Conservation (phyloP, 768 basidiomycete genomes). For the Hemileccinum rubropunctum region DNA sequence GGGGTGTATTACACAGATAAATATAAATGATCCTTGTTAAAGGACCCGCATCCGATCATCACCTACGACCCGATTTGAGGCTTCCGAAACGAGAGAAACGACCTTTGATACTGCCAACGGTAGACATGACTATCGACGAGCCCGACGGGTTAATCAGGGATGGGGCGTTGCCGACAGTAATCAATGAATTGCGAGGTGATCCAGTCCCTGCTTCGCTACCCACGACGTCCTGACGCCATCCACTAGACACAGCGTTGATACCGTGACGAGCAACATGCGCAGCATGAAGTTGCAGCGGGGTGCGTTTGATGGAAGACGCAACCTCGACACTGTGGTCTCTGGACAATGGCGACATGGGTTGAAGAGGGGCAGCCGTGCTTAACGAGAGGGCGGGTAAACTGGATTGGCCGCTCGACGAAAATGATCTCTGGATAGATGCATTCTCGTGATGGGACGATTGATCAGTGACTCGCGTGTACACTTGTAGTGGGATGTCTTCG, state of each 20-base stretch:
- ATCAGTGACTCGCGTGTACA: constrained; percentile 43
- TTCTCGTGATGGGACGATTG: constrained; percentile 47
- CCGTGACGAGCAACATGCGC: constrained; percentile 82
- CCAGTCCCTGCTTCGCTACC: constrained; percentile 41
- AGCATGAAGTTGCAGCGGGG: constrained; percentile 75
- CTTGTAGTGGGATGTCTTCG: constrained; percentile 43
- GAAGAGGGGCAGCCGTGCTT: constrained; percentile 44
- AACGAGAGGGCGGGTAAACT: constrained; percentile 48
- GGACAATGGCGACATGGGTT: constrained; percentile 40
- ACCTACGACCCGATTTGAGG: constrained; percentile 50
- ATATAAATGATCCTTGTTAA: background rate
- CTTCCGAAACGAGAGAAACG: constrained; percentile 78
- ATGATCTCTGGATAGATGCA: constrained; percentile 44
- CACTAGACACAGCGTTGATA: constrained; percentile 77
- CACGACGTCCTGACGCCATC: constrained; percentile 55
- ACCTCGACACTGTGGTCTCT: constrained; percentile 12
- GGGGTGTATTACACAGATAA: background rate
- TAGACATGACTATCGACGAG: constrained; percentile 60
- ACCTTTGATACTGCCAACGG: constrained; percentile 66
- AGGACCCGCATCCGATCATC: constrained; percentile 8
- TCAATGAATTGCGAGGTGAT: constrained; percentile 73
- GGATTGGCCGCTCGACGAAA: constrained; percentile 45
- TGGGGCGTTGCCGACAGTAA: constrained; percentile 60
- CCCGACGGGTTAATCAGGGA: constrained; percentile 39
- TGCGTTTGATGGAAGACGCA: constrained; percentile 47